These are phyloP conservation scores for Isatis tinctoria DNA, from an alignment of 345 rosid species.

Conservation along the genomic window DNA sequence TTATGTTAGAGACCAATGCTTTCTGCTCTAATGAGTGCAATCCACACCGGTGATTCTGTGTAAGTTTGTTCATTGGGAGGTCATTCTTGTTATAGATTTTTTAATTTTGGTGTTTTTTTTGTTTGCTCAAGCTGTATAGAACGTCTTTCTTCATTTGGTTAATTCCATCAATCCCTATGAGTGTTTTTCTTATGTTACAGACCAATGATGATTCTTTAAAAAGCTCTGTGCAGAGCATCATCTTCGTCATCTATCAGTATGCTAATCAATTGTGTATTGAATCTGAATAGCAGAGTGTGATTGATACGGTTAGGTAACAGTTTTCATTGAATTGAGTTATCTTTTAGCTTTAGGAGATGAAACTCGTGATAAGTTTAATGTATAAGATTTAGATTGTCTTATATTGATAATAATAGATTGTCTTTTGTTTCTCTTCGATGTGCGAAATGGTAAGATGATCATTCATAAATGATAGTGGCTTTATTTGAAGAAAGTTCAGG, in stretches of 20 bases:
- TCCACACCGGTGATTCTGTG: slow-evolving; percentile 25
- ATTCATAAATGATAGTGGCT: neutral
- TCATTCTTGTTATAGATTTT: slow-evolving; percentile 15
- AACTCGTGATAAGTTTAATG: neutral
- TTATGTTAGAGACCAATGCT: slow-evolving; percentile 35
- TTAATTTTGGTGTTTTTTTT: neutral
- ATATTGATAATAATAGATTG: neutral
- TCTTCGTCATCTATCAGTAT: neutral
- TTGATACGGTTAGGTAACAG: neutral
- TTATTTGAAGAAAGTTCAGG: neutral
- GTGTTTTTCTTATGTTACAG: neutral
- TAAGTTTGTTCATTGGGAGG: neutral
- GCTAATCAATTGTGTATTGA: slow-evolving; percentile 17
- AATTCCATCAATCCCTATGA: neutral
- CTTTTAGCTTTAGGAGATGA: slow-evolving; percentile 1
- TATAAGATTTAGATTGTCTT: neutral
- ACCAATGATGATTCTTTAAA: neutral
- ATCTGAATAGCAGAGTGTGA: slow-evolving; percentile 4
- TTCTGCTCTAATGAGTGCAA: slow-evolving; percentile 27
- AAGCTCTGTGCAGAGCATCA: neutral
- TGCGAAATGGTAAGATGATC: neutral
- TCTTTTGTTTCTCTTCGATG: neutral
- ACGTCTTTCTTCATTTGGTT: neutral
- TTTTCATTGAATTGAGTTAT: neutral
- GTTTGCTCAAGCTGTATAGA: slow-evolving; percentile 22